Evolutionary conservation across 345 rosid genomes (phyloP), one percentile per base, ranked within the genome.

Genomic region (Acer saccharum): DNA sequence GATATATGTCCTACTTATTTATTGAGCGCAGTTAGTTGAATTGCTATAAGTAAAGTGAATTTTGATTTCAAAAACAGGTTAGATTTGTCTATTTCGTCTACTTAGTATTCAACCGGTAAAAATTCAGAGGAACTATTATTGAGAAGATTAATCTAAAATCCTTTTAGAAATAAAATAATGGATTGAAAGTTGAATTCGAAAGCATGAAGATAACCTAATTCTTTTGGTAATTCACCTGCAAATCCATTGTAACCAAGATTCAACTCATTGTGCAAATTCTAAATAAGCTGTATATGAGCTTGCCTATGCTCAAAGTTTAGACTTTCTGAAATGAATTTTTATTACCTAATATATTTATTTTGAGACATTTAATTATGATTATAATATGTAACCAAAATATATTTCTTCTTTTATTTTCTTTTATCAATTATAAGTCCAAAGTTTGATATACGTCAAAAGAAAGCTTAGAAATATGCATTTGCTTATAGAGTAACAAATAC

Each of bases 1-100:
- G 79, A 71, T 7, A 80, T 80, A 12, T 7, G 52, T 62, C 79
- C 76, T 41, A 63, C 55, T 52, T 13, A 52, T 52, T 52, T 52
- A 52, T 52, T 13, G 6, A 52, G 17, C 2, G 6, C 14, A 52
- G 18, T 52, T 52, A 52, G 55, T 52, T 14, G 55, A 52, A 52
- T 52, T 2, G 55, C 18, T 52, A 44, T 8, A 50, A 50, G 17
- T 52, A 13, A 14, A 13, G 27, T 25, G 27, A 25, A 25, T 25
- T 25, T 25, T 1, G 27, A 25, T 25, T 25, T 25, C 27, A 25
- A 25, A 25, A 25, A 25, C 1, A 25, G 27, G 27, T 25, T 25
- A 25, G 27, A 25, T 25, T 25, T 25, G 27, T 25, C 27, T 25
- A 25, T 25, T 25, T 25, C 2, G 27, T 25, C 27, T 25, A 25